Evolutionary conservation across 2,329 filamentous ascomycete genomes (phyloP), one percentile per base, ranked within the genome.

Genomic region (Conoideocrella luteorostrata): DNA sequence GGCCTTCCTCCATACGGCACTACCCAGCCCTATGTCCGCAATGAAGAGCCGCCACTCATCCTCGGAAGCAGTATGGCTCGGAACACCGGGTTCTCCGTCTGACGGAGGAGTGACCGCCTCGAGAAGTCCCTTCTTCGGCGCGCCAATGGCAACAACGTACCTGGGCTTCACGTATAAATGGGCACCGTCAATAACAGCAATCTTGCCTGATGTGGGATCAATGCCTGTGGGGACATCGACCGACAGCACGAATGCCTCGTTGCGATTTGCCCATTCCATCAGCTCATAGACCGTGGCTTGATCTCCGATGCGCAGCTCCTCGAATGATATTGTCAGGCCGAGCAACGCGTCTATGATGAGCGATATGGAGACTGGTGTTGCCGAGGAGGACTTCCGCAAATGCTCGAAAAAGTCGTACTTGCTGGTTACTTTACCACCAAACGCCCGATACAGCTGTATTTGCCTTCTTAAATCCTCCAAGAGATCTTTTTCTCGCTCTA

Each of bases 191-290:
- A 79, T 77, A 40, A 78, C 68, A 45, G 72, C 76, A 13, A 78
- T 74, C 58, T 76, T 77, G 56, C 88, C 88, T 30, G 81, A 83
- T 0, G 82, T 80, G 3, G 87, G 88, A 50, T 91, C 88, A 39
- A 95, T 80, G 5, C 93, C 93, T 0, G 87, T 91, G 1, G 93
- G 93, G 5, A 94, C 80, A 59, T 95, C 91, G n/a, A 98, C 79
- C 0, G 89, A 86, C 17, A 98, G 69, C 3, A 93, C 84, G 46
- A 84, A 82, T 1, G 88, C 82, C 51, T 89, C 86, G 59, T 84
- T 87, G 50, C 89, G 84, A 59, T 96, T 97, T 3, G 88, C 85
- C 89, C 90, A 97, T 50, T 89, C 85, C 56, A 96, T 93, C 57
- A 96, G 78, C 58, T 94, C 86, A 57, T 94, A 90, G 0, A 88